A percentile compares a stretch with the other conserved stretches of the same genome.
These are phyloP conservation scores for Dichomitus squalens DNA, from an alignment of 1,284 basidiomycete genomes.

Conservation along the genomic window DNA sequence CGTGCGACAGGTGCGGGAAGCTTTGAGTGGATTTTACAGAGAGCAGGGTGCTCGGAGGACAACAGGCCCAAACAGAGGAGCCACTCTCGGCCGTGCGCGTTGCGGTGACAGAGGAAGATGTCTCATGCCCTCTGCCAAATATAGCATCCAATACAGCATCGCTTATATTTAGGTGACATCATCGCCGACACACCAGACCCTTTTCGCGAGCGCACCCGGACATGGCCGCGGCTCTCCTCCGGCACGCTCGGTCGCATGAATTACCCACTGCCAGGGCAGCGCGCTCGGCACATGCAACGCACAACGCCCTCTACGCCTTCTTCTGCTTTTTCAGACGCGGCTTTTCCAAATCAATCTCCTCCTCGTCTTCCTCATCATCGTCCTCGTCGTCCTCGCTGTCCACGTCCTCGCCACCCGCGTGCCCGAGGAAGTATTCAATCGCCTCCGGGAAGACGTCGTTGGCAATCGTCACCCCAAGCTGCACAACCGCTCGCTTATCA, in stretches of 20 bases:
- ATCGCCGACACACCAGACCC: not conserved
- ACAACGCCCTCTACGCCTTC: conserved; percentile 48
- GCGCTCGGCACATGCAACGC: not conserved
- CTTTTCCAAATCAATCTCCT: conserved; percentile 83
- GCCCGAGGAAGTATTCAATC: conserved; percentile 77
- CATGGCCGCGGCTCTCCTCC: not conserved
- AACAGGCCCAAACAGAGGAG: conserved; percentile 9
- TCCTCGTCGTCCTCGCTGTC: conserved; percentile 68
- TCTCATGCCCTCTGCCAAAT: conserved; percentile 1
- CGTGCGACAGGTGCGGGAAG: not conserved
- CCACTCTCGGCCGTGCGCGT: conserved; percentile 1
- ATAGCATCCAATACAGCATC: conserved; percentile 21
- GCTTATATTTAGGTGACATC: conserved; percentile 20
- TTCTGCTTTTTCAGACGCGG: conserved; percentile 71
- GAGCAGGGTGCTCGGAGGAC: not conserved
- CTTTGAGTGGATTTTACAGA: not conserved
- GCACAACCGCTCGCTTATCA: conserved; percentile 21
- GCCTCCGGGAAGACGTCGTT: conserved; percentile 79
- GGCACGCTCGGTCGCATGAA: no score
- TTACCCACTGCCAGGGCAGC: no score
- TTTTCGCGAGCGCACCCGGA: not conserved
- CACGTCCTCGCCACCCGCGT: conserved; percentile 54
- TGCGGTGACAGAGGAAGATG: not conserved
- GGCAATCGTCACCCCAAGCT: conserved; percentile 73
- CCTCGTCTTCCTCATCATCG: conserved; percentile 68